Evolutionary conservation across 305 asterid species (phyloP), one percentile per base, ranked within the genome.

Genomic region (Ilex paraguariensis): DNA sequence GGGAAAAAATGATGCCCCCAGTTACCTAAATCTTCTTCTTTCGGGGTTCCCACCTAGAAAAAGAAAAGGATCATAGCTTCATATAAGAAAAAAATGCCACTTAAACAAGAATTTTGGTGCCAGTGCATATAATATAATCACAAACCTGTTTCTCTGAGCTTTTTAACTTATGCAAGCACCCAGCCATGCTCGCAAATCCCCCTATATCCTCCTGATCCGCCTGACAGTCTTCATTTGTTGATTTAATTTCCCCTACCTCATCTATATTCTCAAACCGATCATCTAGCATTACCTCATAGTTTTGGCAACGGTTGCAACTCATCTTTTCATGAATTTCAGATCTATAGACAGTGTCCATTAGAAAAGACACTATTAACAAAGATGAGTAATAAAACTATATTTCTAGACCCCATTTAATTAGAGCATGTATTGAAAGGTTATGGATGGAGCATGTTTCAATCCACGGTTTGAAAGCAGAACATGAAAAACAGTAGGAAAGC

Each of bases 1-100:
- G 99, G 95, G 62, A 55, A 76, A n/a, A 79, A 79, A 72, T 93
- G 97, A 82, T 93, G 99, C 30, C 95, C 99, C 99, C 97, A 90
- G 68, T 69, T 84, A 57, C 83, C 89, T 70, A 90, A 78, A 72
- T 93, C 95, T 72, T 93, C 99, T 71, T 93, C 99, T 78, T 84
- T 90, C 11, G 99, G 99, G 67, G 88, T 73, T 77, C 99, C 96
- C 40, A 93, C 85, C 99, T 93, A 75, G 58, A 73, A n/a, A 61
- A 52, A 31, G 5, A 59, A 63, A 46, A 10, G 28, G 57, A 55
- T 60, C 14, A 54, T 56, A 70, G 7, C 61, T 11, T 49, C 16
- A 66, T 66, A 31, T 61, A 77, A 46, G 62, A 75, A 56, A 42
- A 62, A n/a, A 55, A 31, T 11, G 5, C 3, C 15, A n/a, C 53